These are phyloP conservation scores for Plantago coronopus DNA, from an alignment of 305 asterid species.

Conservation along the genomic window DNA sequence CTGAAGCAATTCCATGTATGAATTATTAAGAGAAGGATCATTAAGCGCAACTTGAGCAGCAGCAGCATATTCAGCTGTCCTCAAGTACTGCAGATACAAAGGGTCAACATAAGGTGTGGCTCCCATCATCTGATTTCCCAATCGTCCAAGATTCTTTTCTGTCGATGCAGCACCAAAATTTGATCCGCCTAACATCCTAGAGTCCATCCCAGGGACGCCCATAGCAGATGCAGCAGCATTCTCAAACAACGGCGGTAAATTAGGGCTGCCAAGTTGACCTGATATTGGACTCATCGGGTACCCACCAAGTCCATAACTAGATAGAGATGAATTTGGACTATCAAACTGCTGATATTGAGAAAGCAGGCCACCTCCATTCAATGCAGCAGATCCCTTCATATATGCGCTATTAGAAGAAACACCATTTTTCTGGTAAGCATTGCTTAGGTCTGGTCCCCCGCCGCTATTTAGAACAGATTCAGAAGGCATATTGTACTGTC, in stretches of 20 bases:
- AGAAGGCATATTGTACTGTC: slow-evolving; percentile 34
- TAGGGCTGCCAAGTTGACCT: slow-evolving; percentile 59
- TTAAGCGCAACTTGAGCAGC: slow-evolving; percentile 75
- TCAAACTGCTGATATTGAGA: slow-evolving; percentile 71
- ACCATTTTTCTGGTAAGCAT: slow-evolving; percentile 36
- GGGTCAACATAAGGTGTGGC: slow-evolving; percentile 62
- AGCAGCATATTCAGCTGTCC: slow-evolving; percentile 74
- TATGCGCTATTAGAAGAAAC: slow-evolving; percentile 43
- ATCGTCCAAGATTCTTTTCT: slow-evolving; percentile 57
- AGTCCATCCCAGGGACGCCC: slow-evolving; percentile 78
- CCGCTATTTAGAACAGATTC: slow-evolving; percentile 37
- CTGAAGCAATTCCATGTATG: slow-evolving; percentile 81
- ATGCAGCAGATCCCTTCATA: slow-evolving; percentile 46
- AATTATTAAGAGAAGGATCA: slow-evolving; percentile 67
- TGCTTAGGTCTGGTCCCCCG: slow-evolving; percentile 38
- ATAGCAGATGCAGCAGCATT: slow-evolving; percentile 93
- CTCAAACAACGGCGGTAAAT: slow-evolving; percentile 90
- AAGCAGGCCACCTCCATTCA: slow-evolving; percentile 47
- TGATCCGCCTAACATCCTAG: slow-evolving; percentile 66
- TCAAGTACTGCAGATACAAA: slow-evolving; percentile 72
- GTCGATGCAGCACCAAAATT: slow-evolving; percentile 47
- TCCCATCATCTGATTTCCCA: slow-evolving; percentile 66
- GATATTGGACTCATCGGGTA: slow-evolving; percentile 77
- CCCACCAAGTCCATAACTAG: slow-evolving; percentile 58
- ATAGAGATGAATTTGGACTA: slow-evolving; percentile 63